phyloP scores from a whole-genome alignment of 2,329 filamentous ascomycete genomes.

The Neofusicoccum parvum region DNA sequence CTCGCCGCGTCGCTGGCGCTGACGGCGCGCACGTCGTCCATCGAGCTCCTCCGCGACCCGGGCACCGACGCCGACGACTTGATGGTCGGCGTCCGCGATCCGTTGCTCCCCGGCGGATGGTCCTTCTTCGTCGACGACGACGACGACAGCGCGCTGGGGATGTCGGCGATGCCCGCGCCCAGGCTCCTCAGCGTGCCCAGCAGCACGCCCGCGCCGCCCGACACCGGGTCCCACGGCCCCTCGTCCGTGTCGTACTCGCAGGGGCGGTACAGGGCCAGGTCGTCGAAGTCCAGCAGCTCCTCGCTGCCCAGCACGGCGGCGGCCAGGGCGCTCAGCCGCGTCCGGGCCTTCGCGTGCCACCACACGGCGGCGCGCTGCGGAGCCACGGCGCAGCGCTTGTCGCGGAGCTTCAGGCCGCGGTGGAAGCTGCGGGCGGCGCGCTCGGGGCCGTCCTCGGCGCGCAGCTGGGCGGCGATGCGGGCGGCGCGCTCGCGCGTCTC shows the following conservation, averaged over 20 bases:
- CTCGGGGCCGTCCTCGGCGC: constrained; percentile 61
- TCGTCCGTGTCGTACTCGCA: constrained; percentile 78
- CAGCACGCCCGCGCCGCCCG: constrained; percentile 64
- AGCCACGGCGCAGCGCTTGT: constrained; percentile 69
- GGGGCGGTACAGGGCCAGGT: constrained; percentile 65
- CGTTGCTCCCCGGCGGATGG: background rate
- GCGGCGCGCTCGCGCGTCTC: constrained; percentile 61
- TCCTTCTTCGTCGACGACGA: constrained; percentile 42
- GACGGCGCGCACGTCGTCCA: background rate
- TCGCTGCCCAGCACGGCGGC: constrained; percentile 65
- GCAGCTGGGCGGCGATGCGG: constrained; percentile 64
- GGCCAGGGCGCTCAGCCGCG: constrained; percentile 65
- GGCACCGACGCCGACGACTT: background rate
- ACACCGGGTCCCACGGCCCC: constrained; percentile 72
- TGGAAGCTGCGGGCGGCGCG: no score
- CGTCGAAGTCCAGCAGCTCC: constrained; percentile 64
- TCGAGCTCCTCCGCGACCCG: background rate
- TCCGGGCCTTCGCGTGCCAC: constrained; percentile 54
- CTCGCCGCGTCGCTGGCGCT: constrained; percentile 43
- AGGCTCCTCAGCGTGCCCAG: constrained; percentile 51
- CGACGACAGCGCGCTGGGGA: background rate
- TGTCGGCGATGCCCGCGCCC: background rate
- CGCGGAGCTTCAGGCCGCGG: constrained; percentile 39
- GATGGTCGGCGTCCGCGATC: background rate
- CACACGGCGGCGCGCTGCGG: constrained; percentile 57